Evolutionary conservation across 1,139 yeast species (phyloP).

Genomic region (Magnusiomyces paraingens): DNA sequence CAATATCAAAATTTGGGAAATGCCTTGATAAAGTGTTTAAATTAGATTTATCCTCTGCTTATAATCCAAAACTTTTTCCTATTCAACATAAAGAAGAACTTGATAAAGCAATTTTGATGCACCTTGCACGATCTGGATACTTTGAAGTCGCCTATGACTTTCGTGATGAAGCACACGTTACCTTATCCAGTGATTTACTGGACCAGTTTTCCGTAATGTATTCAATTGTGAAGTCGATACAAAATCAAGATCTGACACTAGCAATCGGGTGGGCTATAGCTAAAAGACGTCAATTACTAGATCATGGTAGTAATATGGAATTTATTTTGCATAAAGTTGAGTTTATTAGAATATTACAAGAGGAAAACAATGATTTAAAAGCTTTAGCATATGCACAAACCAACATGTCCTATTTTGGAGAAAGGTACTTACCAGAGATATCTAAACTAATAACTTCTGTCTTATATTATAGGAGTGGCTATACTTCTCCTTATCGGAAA

Average conservation of each 20-base stretch:
- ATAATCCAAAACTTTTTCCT: slow-evolving; percentile 28
- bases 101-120: slow-evolving; percentile 40
- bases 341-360: slow-evolving; percentile 36
- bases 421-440: slow-evolving; percentile 40
- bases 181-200: slow-evolving; percentile 30
- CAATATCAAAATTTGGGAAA: slow-evolving; percentile 31
- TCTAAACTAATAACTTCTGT: slow-evolving; percentile 50
- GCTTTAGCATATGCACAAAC: slow-evolving; percentile 54
- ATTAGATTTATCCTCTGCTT: slow-evolving; percentile 26
- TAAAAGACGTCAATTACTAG: slow-evolving; percentile 28
- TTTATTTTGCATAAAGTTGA: slow-evolving; percentile 60
- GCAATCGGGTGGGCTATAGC: slow-evolving; percentile 41
- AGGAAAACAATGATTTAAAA: slow-evolving; percentile 18
- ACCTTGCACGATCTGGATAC: slow-evolving; percentile 40
- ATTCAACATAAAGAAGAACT: slow-evolving; percentile 24
- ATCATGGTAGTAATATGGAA: slow-evolving; percentile 42
- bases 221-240: slow-evolving; percentile 31
- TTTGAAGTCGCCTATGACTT: slow-evolving; percentile 35
- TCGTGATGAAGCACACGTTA: slow-evolving; percentile 32
- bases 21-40: slow-evolving; percentile 32
- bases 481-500: slow-evolving; percentile 39
- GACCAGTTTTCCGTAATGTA: slow-evolving; percentile 35
- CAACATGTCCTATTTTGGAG: slow-evolving; percentile 45
- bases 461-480: slow-evolving; percentile 34
- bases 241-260: slow-evolving; percentile 30